Base-by-base conservation (phyloP, 192 early-diverging fungal genomes). In the Phlyctochytrium planicorne region DNA sequence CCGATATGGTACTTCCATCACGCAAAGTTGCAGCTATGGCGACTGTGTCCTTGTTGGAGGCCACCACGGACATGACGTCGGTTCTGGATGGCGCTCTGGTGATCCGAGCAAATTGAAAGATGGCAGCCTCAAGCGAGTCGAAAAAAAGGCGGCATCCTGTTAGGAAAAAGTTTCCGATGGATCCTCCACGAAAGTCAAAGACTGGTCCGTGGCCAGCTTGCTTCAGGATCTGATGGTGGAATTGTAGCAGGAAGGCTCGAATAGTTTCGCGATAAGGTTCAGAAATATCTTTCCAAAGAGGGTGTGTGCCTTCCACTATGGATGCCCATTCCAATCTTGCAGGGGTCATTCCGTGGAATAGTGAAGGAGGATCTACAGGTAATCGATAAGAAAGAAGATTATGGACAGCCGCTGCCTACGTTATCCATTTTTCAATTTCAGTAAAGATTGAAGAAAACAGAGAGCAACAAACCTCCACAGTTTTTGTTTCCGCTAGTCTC, bases 101-200 rank as follows among this genome's bases (percentile, higher is more conserved):
- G 55, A 90, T 91, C 34, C 86, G 76, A 0, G 87, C 75, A 69
- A 91, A 90, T 57, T 90, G 71, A 71, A 91, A 90, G 55, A 91
- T 88, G 53, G 89, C 90, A 4, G 89, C 87, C 52, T 82, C 78
- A 16, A 82, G 72, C 29, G 68, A 37, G 83, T 87, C 78, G 77
- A 91, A 91, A 61, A 91, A 91, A 34, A 91, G 73, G 12, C 90
- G 79, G 2, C 86, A 89, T 10, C 90, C 90, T 30, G 88, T 91
- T 59, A 92, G 68, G 67, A 92, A 91, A 71, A 92, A 89, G 73
- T 92, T 92, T 2, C 90, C 90, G 61, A 92, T 90, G 20, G 80
- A 82, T 30, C 88, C 90, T 50, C 88, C 87, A 6, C 87, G 82
- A 62, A 90, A 92, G 23, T 90, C 86, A 66, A 91, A 92, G 14